Percentiles rank a stretch among this genome's conserved stretches.
These are phyloP conservation scores for Lichina pygmaea DNA, from an alignment of 495 filamentous ascomycete species.

Conservation along the genomic window DNA sequence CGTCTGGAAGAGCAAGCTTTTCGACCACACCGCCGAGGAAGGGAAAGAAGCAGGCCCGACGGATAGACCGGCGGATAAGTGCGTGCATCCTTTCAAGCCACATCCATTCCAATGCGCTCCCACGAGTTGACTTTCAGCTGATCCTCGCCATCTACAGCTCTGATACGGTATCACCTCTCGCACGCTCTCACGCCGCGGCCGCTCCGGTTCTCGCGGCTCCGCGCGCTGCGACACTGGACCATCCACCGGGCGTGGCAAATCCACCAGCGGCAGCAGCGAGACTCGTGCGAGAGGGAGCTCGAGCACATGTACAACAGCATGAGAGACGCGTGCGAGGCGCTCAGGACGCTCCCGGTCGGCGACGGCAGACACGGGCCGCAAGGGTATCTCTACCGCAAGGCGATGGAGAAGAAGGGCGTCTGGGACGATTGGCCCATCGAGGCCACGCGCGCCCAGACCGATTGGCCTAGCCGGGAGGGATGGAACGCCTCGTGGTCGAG, in stretches of 20 bases:
- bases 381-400: slow-evolving; percentile 56
- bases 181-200: slow-evolving; percentile 47
- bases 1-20: too few relatives aligned
- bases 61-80: too few relatives aligned
- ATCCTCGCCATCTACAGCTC: slow-evolving; percentile 11
- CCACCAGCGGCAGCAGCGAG: slow-evolving; percentile 34
- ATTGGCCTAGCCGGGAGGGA: slow-evolving; percentile 39
- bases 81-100: too few relatives aligned
- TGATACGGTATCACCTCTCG: slow-evolving; percentile 37
- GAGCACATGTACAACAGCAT: slow-evolving; percentile 58
- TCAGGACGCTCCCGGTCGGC: slow-evolving; percentile 22
- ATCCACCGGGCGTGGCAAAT: slow-evolving; percentile 89
- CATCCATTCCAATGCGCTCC: too few relatives aligned
- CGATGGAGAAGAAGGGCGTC: slow-evolving; percentile 62
- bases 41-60: too few relatives aligned
- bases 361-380: slow-evolving; percentile 30
- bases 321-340: slow-evolving; percentile 51
- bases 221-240: slow-evolving; percentile 88
- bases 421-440: slow-evolving; percentile 58
- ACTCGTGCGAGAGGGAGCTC: slow-evolving; percentile 30
- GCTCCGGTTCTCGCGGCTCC: slow-evolving; percentile 62
- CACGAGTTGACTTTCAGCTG: too few relatives aligned
- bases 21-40: too few relatives aligned
- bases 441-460: slow-evolving; percentile 62
- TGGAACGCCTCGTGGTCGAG: slow-evolving; percentile 56